Evolutionary conservation across 2,329 filamentous ascomycete genomes (phyloP).

Genomic region (Diaporthe sp.): DNA sequence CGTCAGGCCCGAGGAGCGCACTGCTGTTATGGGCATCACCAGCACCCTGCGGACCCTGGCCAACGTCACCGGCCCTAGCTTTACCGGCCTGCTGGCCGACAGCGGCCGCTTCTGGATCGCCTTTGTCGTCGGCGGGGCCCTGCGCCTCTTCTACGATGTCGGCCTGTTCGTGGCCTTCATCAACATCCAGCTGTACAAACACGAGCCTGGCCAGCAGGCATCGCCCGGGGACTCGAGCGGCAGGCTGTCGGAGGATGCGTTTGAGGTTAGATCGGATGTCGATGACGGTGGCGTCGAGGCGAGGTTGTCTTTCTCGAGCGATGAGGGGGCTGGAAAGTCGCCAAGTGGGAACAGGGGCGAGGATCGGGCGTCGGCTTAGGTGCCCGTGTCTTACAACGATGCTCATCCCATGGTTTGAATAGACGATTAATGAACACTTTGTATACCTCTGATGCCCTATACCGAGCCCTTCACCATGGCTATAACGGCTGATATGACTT

Average conservation of each 20-base stretch:
- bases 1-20: conserved; percentile 74
- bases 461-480: background rate
- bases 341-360: background rate
- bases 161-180: conserved; percentile 72
- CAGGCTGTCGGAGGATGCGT: conserved; percentile 37
- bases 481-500: background rate
- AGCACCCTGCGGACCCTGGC: conserved; percentile 72
- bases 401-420: background rate
- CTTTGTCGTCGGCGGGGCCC: conserved; percentile 68
- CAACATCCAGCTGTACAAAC: conserved; percentile 66
- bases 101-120: conserved; percentile 72
- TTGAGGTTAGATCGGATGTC: conserved; percentile 22
- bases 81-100: conserved; percentile 70
- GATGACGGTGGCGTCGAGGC: conserved; percentile 27
- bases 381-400: conserved; percentile 12
- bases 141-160: conserved; percentile 69
- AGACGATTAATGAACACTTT: conserved; percentile 5
- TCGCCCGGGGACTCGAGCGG: background rate
- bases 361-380: conserved; percentile 21
- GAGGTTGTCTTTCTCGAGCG: conserved; percentile 38
- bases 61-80: conserved; percentile 65
- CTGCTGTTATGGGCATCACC: conserved; percentile 79
- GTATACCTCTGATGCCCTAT: background rate
- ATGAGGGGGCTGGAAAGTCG: background rate
- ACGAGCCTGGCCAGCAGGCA: conserved; percentile 52